Evolutionary conservation across 768 basidiomycete species (phyloP), one percentile per base, ranked within the genome.

Genomic region (Leucocoprinus sp.): DNA sequence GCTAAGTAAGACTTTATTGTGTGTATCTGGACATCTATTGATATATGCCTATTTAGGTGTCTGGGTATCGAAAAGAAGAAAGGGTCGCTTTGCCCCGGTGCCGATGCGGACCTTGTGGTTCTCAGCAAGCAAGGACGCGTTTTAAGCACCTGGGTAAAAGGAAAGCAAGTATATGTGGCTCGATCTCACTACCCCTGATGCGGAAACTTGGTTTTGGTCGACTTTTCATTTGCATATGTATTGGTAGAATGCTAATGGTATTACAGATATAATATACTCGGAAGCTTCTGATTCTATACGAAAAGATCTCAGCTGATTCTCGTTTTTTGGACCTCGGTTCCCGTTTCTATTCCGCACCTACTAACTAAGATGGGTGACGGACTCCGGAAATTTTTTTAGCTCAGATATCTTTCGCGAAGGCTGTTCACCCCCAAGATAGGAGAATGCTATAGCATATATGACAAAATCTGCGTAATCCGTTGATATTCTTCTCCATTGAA

Each of bases 81-180:
- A 64, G 91, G 92, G 18, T 84, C 84, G 15, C 66, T 93, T 18
- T 74, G 82, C 38, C 65, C 84, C 1, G 90, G 87, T n/a, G 86
- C 80, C 23, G 85, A 93, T 58, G 92, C 90, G 7, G 92, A 95
- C 63, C 64, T 95, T 28, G 76, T 82, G 29, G 78, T 93, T 21
- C 72, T 92, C 37, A 80, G 87, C 56, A 68, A 72, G 45, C 68
- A 72, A 38, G 87, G 88, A 3, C 65, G 70, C 37, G 79, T 85
- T 12, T 62, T 81, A 27, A 75, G 73, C 50, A 86, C 85, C 9
- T 89, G 85, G 85, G 80, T 92, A 15, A 75, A 67, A 52, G 91
- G 88, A 4, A 78, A 72, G 60, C 71, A 82, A 55, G 82, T 34
- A 24, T 36, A 39, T 81, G 6, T 65, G 55, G 19, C 33, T 19